Evolutionary conservation across 2,329 filamentous ascomycete genomes (phyloP), one percentile per base, ranked within the genome.

Genomic region (Beauveria australis): DNA sequence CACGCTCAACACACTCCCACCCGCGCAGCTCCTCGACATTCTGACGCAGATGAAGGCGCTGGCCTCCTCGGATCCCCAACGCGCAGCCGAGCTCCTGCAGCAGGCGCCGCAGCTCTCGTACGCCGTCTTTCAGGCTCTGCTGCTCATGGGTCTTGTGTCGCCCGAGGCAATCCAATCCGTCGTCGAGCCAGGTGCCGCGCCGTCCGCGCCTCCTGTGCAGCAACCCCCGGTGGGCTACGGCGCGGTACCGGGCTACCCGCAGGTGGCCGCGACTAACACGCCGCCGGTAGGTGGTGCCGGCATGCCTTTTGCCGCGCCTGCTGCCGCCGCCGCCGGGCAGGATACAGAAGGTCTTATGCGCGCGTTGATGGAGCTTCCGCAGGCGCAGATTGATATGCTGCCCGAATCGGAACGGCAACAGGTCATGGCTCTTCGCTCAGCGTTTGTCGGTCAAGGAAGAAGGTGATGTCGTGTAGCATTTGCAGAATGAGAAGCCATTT

Each of bases 71-170:
- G 92, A 97, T 67, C 92, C 93, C 2, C 81, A 83, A 22, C 89
- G 91, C 70, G 92, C 92, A 3, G 92, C 88, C 0, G 91, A 96
- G 70, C 85, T 97, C 46, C 84, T 99, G 47, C 82, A 88, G 64
- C 89, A 93, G 76, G 92, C 92, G 1, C 94, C 94, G 0, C 94
- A 99, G 75, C 85, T 99, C 49, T 86, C 91, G 5, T 97, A 96
- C 69, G 94, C 94, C 61, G 89, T 97, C 66, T 97, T 97, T 76
- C 93, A 97, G 75, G 89, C 92, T 26, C 82, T 97, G 10, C 84
- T 97, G 2, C 84, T 97, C 43, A 94, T 97, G 84, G 91, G 92
- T 51, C 85, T 97, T 10, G 91, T 97, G 60, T 93, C 94, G 61
- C 89, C 91, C 16, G 87, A 87, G 67, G 87, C 92, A 3, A 86